Evolutionary conservation across 2,329 filamentous ascomycete genomes (phyloP).

Genomic region (Colletotrichum destructivum): DNA sequence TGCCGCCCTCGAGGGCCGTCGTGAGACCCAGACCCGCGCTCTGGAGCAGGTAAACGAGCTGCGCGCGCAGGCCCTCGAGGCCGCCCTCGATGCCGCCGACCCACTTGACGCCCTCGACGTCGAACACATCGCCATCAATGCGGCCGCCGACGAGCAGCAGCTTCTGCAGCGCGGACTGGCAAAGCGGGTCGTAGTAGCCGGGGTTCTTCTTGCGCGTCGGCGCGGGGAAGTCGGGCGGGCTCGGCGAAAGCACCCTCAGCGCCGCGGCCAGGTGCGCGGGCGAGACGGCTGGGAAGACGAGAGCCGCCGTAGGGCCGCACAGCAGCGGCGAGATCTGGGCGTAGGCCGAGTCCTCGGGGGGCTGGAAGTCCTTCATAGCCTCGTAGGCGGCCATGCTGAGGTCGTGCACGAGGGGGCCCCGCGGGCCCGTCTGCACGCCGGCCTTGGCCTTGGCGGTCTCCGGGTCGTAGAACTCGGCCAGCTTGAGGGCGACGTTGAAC

Average conservation of each 20-base stretch:
- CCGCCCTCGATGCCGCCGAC: constrained; percentile 85
- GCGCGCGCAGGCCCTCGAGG: constrained; percentile 82
- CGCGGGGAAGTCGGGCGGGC: constrained; percentile 80
- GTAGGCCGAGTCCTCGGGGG: constrained; percentile 60
- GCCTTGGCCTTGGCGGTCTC: constrained; percentile 50
- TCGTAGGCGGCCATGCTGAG: constrained; percentile 69
- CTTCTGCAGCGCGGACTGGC: constrained; percentile 89
- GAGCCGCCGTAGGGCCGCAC: constrained; percentile 83
- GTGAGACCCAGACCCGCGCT: constrained; percentile 84
- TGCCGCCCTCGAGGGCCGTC: constrained; percentile 82
- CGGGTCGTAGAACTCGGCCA: constrained; percentile 86
- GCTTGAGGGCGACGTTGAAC: constrained; percentile 85
- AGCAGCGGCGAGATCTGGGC: constrained; percentile 81
- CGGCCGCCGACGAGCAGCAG: constrained; percentile 88
- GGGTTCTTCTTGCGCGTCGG: constrained; percentile 84
- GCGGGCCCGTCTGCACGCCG: constrained; percentile 48
- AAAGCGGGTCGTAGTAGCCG: constrained; percentile 83
- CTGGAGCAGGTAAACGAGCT: constrained; percentile 87
- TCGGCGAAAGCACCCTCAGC: constrained; percentile 82
- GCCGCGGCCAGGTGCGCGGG: constrained; percentile 88
- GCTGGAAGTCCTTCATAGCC: constrained; percentile 57
- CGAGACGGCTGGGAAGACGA: constrained; percentile 87
- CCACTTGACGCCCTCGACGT: constrained; percentile 77
- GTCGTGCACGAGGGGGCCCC: constrained; percentile 62
- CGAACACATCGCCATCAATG: constrained; percentile 88